Evolutionary conservation across 306 rosid genomes (phyloP), one percentile per base, ranked within the genome.

Genomic region (Fagus crenata): DNA sequence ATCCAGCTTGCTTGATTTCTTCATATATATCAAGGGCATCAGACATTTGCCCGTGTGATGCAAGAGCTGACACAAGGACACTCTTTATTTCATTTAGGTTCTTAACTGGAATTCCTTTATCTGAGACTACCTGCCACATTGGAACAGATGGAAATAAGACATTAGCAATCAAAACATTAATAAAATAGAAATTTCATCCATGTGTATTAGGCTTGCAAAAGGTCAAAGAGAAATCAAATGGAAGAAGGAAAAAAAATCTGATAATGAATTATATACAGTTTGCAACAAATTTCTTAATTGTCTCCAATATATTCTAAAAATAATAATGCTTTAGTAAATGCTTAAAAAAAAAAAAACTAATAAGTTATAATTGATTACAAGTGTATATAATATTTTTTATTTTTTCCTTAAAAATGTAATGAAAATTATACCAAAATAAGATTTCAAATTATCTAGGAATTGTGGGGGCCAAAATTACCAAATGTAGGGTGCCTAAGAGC

Each of bases 11-110:
- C 86, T 90, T 94, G 72, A 89, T 86, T 81, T 88, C 88, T 75
- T 90, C 75, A 72, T 87, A 88, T 17, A 89, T 42, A 74, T 41
- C 37, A 63, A 84, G 82, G 39, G 97, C 93, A 67, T 95, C 96
- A 0, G 82, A 73, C 74, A 89, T 67, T 80, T 86, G 85, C 73
- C 92, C 96, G 64, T 85, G 78, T 37, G 87, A 87, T 59, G 97
- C 97, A 76, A 95, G 97, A 75, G 92, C 73, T 75, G 85, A 83
- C 81, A 89, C 90, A 74, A 95, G 97, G 51, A 76, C 92, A 73
- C 96, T 86, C 79, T 86, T 90, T 76, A 92, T 78, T 84, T 92
- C 97, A 80, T 81, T 81, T 69, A 85, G 64, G 85, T 9, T 53
- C 81, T 86, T 90, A 22, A 1, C 2, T 15, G 90, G 86, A 80